Conservation (phyloP, 495 filamentous ascomycete genomes). For the Penicillium pulvis region DNA sequence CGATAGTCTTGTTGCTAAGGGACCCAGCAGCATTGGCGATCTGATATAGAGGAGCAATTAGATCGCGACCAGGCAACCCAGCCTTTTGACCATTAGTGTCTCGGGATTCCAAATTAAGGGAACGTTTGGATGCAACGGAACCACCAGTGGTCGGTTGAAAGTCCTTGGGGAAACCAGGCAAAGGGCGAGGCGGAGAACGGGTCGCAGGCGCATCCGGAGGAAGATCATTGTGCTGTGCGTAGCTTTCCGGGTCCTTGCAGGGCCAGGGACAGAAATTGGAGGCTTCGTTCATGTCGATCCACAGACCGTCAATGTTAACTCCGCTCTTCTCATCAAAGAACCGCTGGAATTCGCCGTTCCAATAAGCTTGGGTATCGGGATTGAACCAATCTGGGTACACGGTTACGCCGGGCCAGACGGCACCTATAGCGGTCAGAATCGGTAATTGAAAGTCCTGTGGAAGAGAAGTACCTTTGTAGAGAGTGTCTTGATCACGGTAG, state of each 20-base stretch:
- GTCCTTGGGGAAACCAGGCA: constrained; percentile 71
- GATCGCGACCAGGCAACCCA: constrained; percentile 64
- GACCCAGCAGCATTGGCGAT: constrained; percentile 74
- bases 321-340: constrained; percentile 70
- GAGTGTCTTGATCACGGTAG: constrained; percentile 60
- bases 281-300: constrained; percentile 89
- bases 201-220: constrained; percentile 69
- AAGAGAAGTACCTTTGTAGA: constrained; percentile 59
- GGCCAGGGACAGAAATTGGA: constrained; percentile 74
- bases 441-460: not conserved
- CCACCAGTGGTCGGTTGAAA: constrained; percentile 60
- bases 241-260: constrained; percentile 62
- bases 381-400: constrained; percentile 88
- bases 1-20: constrained; percentile 71
- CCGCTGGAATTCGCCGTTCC: constrained; percentile 67
- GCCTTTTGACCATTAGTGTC: constrained; percentile 31
- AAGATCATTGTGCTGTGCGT: constrained; percentile 53
- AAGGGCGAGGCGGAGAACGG: constrained; percentile 56
- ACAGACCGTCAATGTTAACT: constrained; percentile 81
- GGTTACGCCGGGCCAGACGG: constrained; percentile 84
- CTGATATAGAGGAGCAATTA: constrained; percentile 71
- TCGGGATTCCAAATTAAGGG: constrained; percentile 9
- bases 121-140: constrained; percentile 12
- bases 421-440: constrained; percentile 38
- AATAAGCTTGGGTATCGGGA: constrained; percentile 64